phyloP scores from a whole-genome alignment of 2,329 filamentous ascomycete species.

The Akanthomyces uredinophilus region DNA sequence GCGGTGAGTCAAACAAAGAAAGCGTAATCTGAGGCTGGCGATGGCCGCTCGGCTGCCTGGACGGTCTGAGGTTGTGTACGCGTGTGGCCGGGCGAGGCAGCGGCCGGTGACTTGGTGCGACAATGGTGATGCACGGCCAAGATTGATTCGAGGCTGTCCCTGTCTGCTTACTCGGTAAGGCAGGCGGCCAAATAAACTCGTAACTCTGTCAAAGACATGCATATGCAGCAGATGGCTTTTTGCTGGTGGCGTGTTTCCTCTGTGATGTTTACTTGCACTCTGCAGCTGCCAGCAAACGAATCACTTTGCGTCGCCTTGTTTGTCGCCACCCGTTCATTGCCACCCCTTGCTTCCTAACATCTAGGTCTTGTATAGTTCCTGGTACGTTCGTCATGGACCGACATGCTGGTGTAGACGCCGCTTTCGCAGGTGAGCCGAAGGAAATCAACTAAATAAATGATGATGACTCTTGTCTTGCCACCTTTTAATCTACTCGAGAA shows the following conservation, averaged over 20 bases:
- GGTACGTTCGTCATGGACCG: background rate
- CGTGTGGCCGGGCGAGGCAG: background rate
- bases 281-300: constrained; percentile 13
- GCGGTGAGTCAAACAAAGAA: constrained; percentile 15
- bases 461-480: too few species aligned
- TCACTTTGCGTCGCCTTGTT: background rate
- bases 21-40: background rate
- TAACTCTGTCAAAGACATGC: constrained; percentile 1
- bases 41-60: background rate
- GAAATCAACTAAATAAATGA: too few species aligned
- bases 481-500: too few species aligned
- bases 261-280: background rate
- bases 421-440: too few species aligned
- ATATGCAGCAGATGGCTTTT: background rate
- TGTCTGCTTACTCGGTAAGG: too few species aligned
- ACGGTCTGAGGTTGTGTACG: background rate
- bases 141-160: background rate
- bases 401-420: background rate
- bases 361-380: too few species aligned
- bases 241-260: background rate
- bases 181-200: background rate
- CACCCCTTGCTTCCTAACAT: background rate
- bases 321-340: background rate
- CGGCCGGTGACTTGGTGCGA: background rate
- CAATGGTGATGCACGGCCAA: background rate